Base-by-base conservation (phyloP, 805 yeast species). In the Saturnispora silvae region DNA sequence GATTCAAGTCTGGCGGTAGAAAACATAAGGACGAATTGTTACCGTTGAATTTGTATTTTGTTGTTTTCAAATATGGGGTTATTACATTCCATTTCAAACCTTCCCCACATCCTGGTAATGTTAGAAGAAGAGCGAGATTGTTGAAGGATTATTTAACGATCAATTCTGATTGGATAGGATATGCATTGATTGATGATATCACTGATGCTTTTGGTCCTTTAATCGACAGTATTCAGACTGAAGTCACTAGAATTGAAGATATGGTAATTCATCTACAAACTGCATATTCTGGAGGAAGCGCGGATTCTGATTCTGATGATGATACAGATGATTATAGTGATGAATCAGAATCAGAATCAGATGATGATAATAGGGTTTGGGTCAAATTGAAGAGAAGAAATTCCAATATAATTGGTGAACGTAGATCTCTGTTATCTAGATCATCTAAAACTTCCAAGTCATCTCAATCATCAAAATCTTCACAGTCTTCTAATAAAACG, bases 151-250 rank as follows among this genome's bases (percentile, higher is more conserved):
- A 87, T 52, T 64, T 92, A 43, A 84, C 83, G 2, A 95, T 92
- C 4, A 75, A 89, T 3, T 76, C 96, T 0, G 97, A 92, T 57
- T 92, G 98, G 98, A 80, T 92, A 32, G 89, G 96, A 1, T 92
- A 92, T 60, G 97, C 97, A 0, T 62, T 92, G 45, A 84, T 92
- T 48, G 98, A 92, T 63, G 97, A 92, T 56, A 84, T 92, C 45
- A 89, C 96, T 0, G 98, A 92, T 65, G 94, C 94, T 0, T 92
- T 84, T 65, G 97, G 94, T 1, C 98, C 98, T 3, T 75, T 92
- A 80, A 87, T 92, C 44, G 94, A 84, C 41, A 74, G 89, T 33
- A 87, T 92, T 36, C 97, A 92, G 53, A 85, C 78, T 41, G 98
- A 92, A 50, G 97, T 92, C 17, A 85, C 86, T 54, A 70, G 75